Evolutionary conservation across 108 stramenopile species (phyloP).

Genomic region (Nitzschia putrida): DNA sequence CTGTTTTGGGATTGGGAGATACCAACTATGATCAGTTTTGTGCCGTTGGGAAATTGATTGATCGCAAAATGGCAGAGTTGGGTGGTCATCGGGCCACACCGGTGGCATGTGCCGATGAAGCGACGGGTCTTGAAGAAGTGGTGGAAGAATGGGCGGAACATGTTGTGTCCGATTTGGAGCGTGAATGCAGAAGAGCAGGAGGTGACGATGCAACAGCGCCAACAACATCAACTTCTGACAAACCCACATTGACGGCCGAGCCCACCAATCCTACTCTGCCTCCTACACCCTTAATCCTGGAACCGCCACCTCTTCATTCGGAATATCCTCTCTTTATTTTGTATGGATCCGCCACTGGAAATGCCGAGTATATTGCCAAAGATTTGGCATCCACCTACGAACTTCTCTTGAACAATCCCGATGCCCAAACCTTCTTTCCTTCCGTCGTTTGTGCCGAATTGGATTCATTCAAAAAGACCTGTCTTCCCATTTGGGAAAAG

Average conservation of each 20-base stretch:
- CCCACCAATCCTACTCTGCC: too few relatives aligned
- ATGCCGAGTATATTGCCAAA: conserved; percentile 81
- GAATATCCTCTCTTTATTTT: conserved; percentile 66
- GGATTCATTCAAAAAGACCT: conserved; percentile 69
- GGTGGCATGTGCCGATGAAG: conserved; percentile 89
- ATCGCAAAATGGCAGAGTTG: conserved; percentile 61
- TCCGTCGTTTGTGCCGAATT: conserved; percentile 62
- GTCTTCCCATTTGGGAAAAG: conserved; percentile 47
- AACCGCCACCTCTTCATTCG: conserved; percentile 19
- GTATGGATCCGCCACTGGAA: conserved; percentile 79
- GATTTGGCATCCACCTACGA: conserved; percentile 65
- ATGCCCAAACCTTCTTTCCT: conserved; percentile 51
- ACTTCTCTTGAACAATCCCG: conserved; percentile 35
- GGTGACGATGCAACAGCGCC: too few relatives aligned
- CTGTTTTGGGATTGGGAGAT: conserved; percentile 87
- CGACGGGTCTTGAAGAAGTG: conserved; percentile 74
- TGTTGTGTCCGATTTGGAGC: conserved; percentile 43
- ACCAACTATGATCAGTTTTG: conserved; percentile 91
- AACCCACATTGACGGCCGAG: too few relatives aligned
- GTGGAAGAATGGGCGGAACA: conserved; percentile 83
- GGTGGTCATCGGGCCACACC: conserved; percentile 62
- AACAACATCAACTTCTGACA: too few relatives aligned
- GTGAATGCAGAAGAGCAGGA: conserved; percentile 45
- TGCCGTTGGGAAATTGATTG: conserved; percentile 63
- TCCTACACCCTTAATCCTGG: too few relatives aligned